Conservation (phyloP, 495 filamentous ascomycete species). For the Parathielavia hyrcaniae region DNA sequence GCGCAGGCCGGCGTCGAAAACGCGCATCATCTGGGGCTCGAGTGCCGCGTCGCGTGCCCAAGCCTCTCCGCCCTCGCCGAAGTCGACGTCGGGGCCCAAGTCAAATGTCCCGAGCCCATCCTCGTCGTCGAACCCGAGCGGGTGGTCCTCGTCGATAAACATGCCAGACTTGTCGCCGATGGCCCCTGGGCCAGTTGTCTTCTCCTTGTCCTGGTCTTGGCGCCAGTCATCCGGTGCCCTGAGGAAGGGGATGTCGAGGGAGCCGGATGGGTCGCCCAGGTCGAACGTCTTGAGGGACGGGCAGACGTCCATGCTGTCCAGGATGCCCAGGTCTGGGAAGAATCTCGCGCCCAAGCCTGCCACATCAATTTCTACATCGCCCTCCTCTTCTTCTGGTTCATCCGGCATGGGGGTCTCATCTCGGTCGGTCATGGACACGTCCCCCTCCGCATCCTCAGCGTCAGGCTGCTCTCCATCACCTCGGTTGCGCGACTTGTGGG, state of each 20-base stretch:
- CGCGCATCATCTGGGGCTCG: constrained; percentile 56
- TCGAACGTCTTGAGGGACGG: constrained; percentile 90
- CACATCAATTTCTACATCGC: constrained; percentile 69
- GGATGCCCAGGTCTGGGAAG: constrained; percentile 71
- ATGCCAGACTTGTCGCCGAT: constrained; percentile 67
- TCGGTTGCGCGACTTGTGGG: constrained; percentile 36
- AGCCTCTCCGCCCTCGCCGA: constrained; percentile 69
- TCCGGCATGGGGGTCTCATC: constrained; percentile 20
- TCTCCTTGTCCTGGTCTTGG: constrained; percentile 55
- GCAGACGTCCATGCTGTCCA: constrained; percentile 88
- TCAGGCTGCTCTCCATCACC: constrained; percentile 46
- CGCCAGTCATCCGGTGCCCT: constrained; percentile 83
- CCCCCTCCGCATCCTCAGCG: constrained; percentile 43
- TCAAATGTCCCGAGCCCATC: constrained; percentile 74
- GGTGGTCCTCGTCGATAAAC: constrained; percentile 77
- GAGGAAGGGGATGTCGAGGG: constrained; percentile 84
- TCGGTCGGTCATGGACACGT: constrained; percentile 22
- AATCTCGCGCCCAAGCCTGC: constrained; percentile 65
- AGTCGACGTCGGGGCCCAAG: constrained; percentile 56
- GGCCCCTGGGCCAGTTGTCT: constrained; percentile 43
- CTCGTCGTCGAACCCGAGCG: constrained; percentile 73
- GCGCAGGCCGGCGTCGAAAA: constrained; percentile 50
- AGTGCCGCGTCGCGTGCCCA: constrained; percentile 65
- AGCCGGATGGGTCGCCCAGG: constrained; percentile 75
- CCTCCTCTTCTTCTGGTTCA: constrained; percentile 36